Evolutionary conservation across 177 flowering plant species (phyloP), one percentile per base, ranked within the genome.

Genomic region (Vitis hybrid): DNA sequence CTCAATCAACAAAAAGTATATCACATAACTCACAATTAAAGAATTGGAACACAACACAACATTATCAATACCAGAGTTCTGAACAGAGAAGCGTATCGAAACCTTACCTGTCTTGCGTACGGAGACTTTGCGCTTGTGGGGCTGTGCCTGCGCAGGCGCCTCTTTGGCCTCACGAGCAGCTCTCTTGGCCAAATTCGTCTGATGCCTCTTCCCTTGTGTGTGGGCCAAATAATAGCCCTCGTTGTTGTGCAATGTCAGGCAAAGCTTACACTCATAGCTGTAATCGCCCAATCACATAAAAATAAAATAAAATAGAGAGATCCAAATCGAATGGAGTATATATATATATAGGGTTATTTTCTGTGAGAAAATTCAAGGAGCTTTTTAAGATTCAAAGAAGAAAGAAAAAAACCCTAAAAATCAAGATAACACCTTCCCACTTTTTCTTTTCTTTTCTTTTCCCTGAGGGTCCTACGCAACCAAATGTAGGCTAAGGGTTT

Each of bases 161-260:
- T 95, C 99, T 73, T 90, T 89, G 52, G 98, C 98, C 80, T 93
- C 99, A 9, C 99, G 97, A 20, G 99, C 96, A 57, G 98, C 99
- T 79, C 99, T 74, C 84, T 95, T 95, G 9, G 98, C 99, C 86
- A 95, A 84, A 71, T 95, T 95, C 71, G 99, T 95, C 84, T 91
- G 99, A 66, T 95, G 99, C 24, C 99, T 89, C 84, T 95, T 95
- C 56, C 99, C 99, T 63, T 93, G 99, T 2, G 98, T 95, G 77
- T 93, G 99, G 21, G 98, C 99, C 93, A 95, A 84, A 82, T 95
- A 95, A 74, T 95, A 93, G 7, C 99, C 98, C 77, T 95, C 99
- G 66, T 95, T 95, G 80, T 93, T 93, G 84, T 95, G 99, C 70
- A 95, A 73, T 0, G 99, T 95, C 80, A 91, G 71, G 63, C 99